These are phyloP conservation scores for Torulaspora globosa DNA, from an alignment of 1,139 yeast genomes.

Conservation along the genomic window DNA sequence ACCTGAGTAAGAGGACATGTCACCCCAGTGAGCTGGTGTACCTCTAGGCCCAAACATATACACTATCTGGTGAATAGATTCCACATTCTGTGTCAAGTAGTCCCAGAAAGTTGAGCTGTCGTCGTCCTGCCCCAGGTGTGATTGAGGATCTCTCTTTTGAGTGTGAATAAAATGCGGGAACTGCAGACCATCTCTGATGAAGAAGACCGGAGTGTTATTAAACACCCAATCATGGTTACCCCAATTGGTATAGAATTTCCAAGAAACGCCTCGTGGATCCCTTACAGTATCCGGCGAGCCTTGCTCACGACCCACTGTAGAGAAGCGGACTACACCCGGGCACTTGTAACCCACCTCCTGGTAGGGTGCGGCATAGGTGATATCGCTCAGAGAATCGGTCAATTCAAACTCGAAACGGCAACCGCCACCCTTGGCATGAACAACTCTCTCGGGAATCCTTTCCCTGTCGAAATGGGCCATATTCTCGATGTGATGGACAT, in stretches of 20 bases:
- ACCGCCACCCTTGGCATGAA: conserved; percentile 88
- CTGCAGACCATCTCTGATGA: conserved; percentile 80
- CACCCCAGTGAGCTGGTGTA: conserved; percentile 59
- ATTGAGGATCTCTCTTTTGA: conserved; percentile 64
- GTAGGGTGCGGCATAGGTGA: conserved; percentile 67
- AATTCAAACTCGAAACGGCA: conserved; percentile 77
- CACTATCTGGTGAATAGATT: conserved; percentile 59
- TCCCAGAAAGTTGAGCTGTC: conserved; percentile 66
- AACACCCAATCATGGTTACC: conserved; percentile 86
- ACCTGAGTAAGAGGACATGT: conserved; percentile 74
- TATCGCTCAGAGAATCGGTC: conserved; percentile 75
- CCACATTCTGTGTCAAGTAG: conserved; percentile 59
- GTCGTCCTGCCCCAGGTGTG: conserved; percentile 43
- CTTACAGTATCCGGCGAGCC: conserved; percentile 85
- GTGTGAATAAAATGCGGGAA: conserved; percentile 89
- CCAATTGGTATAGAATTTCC: conserved; percentile 80
- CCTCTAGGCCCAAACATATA: conserved; percentile 68
- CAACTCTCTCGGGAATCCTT: conserved; percentile 85
- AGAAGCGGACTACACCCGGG: conserved; percentile 68
- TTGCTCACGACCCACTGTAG: conserved; percentile 84
- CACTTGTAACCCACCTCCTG: conserved; percentile 74
- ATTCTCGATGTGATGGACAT: conserved; percentile 70
- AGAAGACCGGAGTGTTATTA: conserved; percentile 87
- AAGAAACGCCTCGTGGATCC: conserved; percentile 86
- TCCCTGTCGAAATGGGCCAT: conserved; percentile 84